Conservation (phyloP, 352 stramenopile species). For the Thalassiosira ordinaria region DNA sequence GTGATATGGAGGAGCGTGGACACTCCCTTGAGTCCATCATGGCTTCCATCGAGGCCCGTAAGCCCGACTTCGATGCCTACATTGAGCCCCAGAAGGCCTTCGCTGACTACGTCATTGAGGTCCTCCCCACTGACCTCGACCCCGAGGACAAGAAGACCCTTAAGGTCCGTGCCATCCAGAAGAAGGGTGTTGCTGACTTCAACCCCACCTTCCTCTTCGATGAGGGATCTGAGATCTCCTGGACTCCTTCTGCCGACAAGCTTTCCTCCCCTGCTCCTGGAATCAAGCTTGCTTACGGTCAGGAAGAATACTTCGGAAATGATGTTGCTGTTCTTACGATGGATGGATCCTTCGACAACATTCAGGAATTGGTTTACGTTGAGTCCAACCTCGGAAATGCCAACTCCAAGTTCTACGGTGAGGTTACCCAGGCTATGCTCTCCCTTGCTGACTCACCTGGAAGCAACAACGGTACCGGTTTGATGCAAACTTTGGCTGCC, state of each 20-base stretch:
- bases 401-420: constrained; percentile 89
- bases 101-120: constrained; percentile 88
- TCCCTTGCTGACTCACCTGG: constrained; percentile 87
- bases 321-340: constrained; percentile 87
- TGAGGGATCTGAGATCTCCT: constrained; percentile 87
- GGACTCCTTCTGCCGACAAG: constrained; percentile 85
- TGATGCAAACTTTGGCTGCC: constrained; percentile 89
- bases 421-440: constrained; percentile 89
- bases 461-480: constrained; percentile 88
- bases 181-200: constrained; percentile 86
- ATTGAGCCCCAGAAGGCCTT: constrained; percentile 88
- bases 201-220: constrained; percentile 88
- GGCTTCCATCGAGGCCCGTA: constrained; percentile 88
- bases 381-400: constrained; percentile 88
- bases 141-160: no score
- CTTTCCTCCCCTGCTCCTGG: constrained; percentile 84
- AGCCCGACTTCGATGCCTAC: constrained; percentile 89
- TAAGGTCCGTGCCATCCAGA: constrained; percentile 90
- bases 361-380: constrained; percentile 89
- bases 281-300: constrained; percentile 89
- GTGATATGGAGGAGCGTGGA: constrained; percentile 89
- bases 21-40: constrained; percentile 89
- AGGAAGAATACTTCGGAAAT: constrained; percentile 86
- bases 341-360: constrained; percentile 90
- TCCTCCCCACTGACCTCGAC: constrained; percentile 88